phyloP scores from a whole-genome alignment of 257 asterid genomes.

The Vinca minor region DNA sequence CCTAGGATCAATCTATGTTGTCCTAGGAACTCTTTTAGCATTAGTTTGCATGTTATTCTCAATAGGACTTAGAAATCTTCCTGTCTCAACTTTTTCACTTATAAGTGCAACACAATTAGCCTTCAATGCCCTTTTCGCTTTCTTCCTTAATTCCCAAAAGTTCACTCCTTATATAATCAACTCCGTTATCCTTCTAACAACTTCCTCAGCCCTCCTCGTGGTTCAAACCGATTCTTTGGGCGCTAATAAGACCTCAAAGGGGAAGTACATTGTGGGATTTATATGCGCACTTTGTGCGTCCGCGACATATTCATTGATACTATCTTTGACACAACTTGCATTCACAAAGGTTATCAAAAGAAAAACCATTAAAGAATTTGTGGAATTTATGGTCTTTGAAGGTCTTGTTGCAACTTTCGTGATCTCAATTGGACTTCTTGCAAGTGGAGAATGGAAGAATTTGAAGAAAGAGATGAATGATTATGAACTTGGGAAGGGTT shows the following conservation, averaged over 20 bases:
- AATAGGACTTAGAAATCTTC: slow-evolving; percentile 43
- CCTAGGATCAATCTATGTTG: slow-evolving; percentile 16
- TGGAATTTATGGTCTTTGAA: slow-evolving; percentile 24
- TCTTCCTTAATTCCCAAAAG: slow-evolving; percentile 48
- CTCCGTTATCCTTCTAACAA: slow-evolving; percentile 44
- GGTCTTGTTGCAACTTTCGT: slow-evolving; percentile 25
- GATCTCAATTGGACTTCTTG: slow-evolving; percentile 20
- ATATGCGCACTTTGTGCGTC: slow-evolving; percentile 30
- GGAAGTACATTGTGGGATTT: slow-evolving; percentile 23
- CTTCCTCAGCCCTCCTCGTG: slow-evolving; percentile 23
- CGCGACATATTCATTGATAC: slow-evolving; percentile 21
- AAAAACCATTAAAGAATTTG: slow-evolving; percentile 3
- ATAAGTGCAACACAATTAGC: slow-evolving; percentile 48
- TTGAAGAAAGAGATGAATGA: slow-evolving; percentile 28
- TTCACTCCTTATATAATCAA: slow-evolving; percentile 61
- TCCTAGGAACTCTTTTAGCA: slow-evolving; percentile 24
- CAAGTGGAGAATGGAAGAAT: slow-evolving; percentile 32
- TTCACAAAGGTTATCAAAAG: slow-evolving; percentile 21
- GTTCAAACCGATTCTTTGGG: slow-evolving; percentile 21
- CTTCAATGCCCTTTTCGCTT: slow-evolving; percentile 63
- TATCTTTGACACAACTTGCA: slow-evolving; percentile 20
- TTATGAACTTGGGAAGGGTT: slow-evolving; percentile 24
- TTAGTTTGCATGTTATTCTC: slow-evolving; percentile 37
- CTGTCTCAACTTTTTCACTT: slow-evolving; percentile 54
- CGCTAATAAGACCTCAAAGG: background rate